Evolutionary conservation across 495 filamentous ascomycete species (phyloP), one percentile per base, ranked within the genome.

Genomic region (Neurospora sp.): DNA sequence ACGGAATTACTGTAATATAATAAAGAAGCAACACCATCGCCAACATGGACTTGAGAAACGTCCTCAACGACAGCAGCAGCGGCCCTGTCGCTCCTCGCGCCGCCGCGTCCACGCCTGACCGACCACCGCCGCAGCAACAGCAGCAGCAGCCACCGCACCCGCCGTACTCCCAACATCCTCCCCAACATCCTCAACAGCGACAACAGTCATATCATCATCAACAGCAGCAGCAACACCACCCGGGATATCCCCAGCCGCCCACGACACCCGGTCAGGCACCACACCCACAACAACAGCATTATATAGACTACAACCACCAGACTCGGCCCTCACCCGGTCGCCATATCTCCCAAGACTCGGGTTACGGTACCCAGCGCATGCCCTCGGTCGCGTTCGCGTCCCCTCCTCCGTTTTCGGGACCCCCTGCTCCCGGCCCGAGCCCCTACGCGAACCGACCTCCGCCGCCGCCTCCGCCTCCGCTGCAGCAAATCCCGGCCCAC

Each of bases 11-110:
- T 23, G 70, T 48, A 71, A 71, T 71, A 39, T 72, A 35, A 27
- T 20, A 41, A 71, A 71, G 70, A 71, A 71, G 27, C 35, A 72
- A 73, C 41, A 69, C 31, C 27, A 69, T 74, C 72, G 75, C 72
- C 78, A 83, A 75, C 72, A 90, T 90, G 88, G 87, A 90, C 83
- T 81, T 90, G 73, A 80, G 83, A 77, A 84, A 82, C 20, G 87
- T 90, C 78, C 80, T 90, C 72, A 89, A 88, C 81, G 83, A 80
- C 70, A 81, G 75, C 71, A 78, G 73, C 14, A 62, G 54, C 54
- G 54, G 54, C 27, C 54, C 54, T 35, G 27, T 62, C 14, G 54
- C 54, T 62, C 27, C 54, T 62, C 54, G 54, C 11, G 78, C 79
- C 37, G 74, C 79, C 31, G 74, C 78, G 71, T 76, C 80, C 2